These are phyloP conservation scores for Gracilaria gracilis DNA, from an alignment of 23 red algal species.

Conservation along the genomic window DNA sequence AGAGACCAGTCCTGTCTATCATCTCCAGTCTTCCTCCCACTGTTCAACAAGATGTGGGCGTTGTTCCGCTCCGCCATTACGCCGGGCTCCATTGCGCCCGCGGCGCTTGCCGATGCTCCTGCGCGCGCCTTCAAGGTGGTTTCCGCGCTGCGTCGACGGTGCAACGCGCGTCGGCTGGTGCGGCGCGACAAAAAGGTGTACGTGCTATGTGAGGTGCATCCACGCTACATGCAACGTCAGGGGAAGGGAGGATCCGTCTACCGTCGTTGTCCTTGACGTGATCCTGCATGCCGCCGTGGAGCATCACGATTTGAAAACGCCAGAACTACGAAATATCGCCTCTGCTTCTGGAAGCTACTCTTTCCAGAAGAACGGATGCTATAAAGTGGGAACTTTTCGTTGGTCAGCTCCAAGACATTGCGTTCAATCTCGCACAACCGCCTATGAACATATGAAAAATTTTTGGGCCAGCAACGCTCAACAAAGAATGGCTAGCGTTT, in stretches of 20 bases:
- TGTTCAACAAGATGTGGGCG: neutral
- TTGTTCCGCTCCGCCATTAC: neutral
- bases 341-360: no score
- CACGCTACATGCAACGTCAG: slow-evolving; percentile 95
- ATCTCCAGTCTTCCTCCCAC: neutral
- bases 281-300: no score
- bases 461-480: no score
- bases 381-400: no score
- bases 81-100: neutral
- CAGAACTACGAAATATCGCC: neutral
- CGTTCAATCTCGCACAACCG: no score
- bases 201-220: slow-evolving; percentile 87
- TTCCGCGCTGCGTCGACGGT: slow-evolving; percentile 78
- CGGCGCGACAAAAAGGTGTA: slow-evolving; percentile 87
- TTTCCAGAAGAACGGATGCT: no score
- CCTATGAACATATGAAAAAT: no score
- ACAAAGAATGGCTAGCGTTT: no score
- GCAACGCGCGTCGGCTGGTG: slow-evolving; percentile 80
- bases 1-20: neutral
- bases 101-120: neutral
- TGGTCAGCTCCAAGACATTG: no score
- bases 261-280: neutral
- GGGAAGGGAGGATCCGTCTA: slow-evolving; percentile 71
- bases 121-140: slow-evolving; percentile 83
- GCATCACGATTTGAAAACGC: no score